Evolutionary conservation across 306 rosid species (phyloP).

Genomic region (Heteromeles arbutifolia): DNA sequence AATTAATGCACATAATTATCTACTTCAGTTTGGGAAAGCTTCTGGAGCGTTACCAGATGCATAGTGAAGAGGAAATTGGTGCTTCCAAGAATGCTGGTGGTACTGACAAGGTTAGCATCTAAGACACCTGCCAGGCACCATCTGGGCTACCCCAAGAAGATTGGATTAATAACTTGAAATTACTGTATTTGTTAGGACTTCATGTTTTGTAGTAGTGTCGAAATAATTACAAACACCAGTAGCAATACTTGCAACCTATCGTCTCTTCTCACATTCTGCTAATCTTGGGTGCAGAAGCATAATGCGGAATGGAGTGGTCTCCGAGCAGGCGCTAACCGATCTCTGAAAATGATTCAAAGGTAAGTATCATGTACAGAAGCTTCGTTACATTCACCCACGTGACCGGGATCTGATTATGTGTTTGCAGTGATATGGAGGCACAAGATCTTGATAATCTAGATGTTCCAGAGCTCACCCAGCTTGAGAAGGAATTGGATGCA

Average conservation of each 20-base stretch:
- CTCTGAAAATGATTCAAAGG: slow-evolving; percentile 15
- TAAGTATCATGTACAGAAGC: background rate
- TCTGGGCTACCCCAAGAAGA: background rate
- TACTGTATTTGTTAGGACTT: background rate
- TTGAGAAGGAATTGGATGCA: slow-evolving; percentile 16
- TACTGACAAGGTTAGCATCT: slow-evolving; percentile 6
- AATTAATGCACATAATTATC: background rate
- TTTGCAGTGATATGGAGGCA: slow-evolving; percentile 1
- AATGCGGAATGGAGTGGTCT: background rate
- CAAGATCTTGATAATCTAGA: slow-evolving; percentile 10
- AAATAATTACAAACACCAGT: background rate
- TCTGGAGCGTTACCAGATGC: slow-evolving; percentile 16
- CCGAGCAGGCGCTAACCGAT: background rate
- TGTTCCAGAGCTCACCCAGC: slow-evolving; percentile 5
- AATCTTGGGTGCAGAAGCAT: background rate
- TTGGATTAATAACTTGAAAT: background rate
- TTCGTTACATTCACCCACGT: background rate
- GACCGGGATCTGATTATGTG: background rate
- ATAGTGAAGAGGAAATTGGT: background rate
- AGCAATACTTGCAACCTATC: background rate
- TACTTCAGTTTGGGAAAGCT: slow-evolving; percentile 8
- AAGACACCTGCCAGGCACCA: background rate
- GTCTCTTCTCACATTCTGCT: background rate
- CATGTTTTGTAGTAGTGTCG: background rate
- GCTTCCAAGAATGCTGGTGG: background rate